phyloP scores from a whole-genome alignment of 345 rosid genomes.

The Eucalyptus sideroxylon region DNA sequence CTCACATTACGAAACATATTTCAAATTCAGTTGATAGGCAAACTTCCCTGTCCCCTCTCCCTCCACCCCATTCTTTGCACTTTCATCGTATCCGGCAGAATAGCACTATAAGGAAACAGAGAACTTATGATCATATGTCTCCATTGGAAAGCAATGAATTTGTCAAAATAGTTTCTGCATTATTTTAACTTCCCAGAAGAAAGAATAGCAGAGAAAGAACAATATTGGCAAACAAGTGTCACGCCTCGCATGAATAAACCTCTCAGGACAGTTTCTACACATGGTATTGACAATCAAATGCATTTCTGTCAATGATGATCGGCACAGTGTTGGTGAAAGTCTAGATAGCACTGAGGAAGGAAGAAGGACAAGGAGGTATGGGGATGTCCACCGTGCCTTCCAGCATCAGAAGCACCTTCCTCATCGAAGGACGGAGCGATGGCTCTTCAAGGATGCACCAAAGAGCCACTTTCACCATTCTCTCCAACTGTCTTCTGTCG shows the following conservation, averaged over 20 bases:
- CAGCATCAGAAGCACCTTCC: slow-evolving; percentile 10
- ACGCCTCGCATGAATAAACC: neutral
- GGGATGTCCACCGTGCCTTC: slow-evolving; percentile 14
- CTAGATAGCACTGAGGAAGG: slow-evolving; percentile 1
- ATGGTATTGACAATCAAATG: neutral
- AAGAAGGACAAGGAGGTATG: neutral
- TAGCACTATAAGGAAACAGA: neutral
- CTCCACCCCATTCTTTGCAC: neutral
- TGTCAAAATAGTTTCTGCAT: neutral
- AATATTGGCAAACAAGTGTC: neutral
- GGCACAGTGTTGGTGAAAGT: neutral
- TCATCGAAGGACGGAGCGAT: slow-evolving; percentile 1
- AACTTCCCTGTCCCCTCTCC: neutral
- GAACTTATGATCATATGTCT: neutral
- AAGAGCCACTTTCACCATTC: slow-evolving; percentile 9
- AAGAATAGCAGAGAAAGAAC: neutral
- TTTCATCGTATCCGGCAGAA: neutral
- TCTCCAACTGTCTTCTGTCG: neutral
- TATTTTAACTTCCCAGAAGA: neutral
- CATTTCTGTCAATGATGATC: neutral
- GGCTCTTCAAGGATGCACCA: slow-evolving; percentile 14
- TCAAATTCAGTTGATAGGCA: neutral
- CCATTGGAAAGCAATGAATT: neutral
- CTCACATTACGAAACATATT: neutral
- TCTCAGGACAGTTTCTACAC: neutral